Base-by-base conservation (phyloP, 163 green algal genomes). In the Volvox carteri region DNA sequence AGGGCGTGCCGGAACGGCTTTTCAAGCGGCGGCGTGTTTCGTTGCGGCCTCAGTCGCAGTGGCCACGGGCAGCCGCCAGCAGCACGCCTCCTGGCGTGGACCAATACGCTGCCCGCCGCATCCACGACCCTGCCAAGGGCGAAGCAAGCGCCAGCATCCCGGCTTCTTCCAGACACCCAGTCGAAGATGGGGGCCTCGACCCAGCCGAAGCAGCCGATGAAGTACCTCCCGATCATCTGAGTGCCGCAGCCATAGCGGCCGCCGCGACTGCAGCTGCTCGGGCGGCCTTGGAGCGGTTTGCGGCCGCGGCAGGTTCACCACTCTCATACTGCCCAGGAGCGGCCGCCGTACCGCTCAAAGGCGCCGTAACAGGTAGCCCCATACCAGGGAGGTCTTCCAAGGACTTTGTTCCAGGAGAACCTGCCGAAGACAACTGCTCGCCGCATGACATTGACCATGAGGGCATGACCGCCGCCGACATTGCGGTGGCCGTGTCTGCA, bases 1-100 rank as follows among this genome's bases (percentile, higher is more conserved):
- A 88, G 83, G 83, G 83, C 7, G 67, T 81, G 33, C 83, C 83
- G 25, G 83, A 88, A 48, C 83, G 83, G 21, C 25, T 74, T 28
- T 5, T 60, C 2, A 88, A 88, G 50, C 83, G 80, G 30, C 62
- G 25, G 30, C 65, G 80, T 33, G 21, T 78, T 12, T 85, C 78
- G 9, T 12, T 39, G 56, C 1, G 42, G 4, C 21, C 25, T 4
- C 52, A 9, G 19, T 54, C 33, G 48, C 48, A 44, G 6, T 37
- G 33, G 65, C 65, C 65, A 35, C 11, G 3, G 18, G 60, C 60
- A 72, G 60, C 60, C 3, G 60, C 25, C 12, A 23, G 30, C 19
- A 67, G 30, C 19, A 67, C 62, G 30, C 62, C 30, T 30, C 28
- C 7, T 6, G 58, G 7, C 9, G 12, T 70, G 58, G 14, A 33